Base-by-base conservation (phyloP, 2,329 filamentous ascomycete genomes). In the Colletotrichum lupini region DNA sequence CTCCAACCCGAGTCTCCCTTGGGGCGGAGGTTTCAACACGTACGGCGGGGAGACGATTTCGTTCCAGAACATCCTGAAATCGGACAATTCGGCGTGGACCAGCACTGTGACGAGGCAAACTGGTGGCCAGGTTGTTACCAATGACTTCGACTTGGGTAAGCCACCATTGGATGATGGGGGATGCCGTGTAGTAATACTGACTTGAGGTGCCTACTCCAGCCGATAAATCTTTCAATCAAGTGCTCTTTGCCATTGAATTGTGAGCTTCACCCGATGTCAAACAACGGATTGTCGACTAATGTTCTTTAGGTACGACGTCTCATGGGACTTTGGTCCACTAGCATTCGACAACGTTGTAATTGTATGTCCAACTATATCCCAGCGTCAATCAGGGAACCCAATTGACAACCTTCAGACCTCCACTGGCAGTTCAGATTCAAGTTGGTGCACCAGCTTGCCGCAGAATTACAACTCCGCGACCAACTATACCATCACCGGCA, bases 1-100 rank as follows among this genome's bases (percentile, higher is more conserved):
- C 73, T 79, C 77, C 6, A 83, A 84, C 57, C 83, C 82, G 0
- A 79, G 70, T 53, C 74, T 84, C 42, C 78, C 80, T 0, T 83
- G 82, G 81, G 82, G 82, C 11, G 76, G 77, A 61, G 82, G 81
- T 11, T 84, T 83, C 75, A 81, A 82, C 74, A 80, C 78, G 0
- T 79, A 79, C 30, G 73, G 70, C 7, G 77, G 76, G 26, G 81
- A 82, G 62, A 80, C 77, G 49, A 77, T 83, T 26, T 72, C 75
- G 42, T 49, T 49, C 4, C 42, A 49, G 4, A 49, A 49, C 8
- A 49, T 1, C 19, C 42, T 49, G 16, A 49, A 49, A 49, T 49
- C 42, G 19, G 42, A 49, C 7, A 22, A 22, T 49, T 49, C 42
- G 42, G 42, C 19, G 7, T 49, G 42, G 42, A 49, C 42, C 3